Evolutionary conservation across 148 eudicot species (phyloP).

Genomic region (Vaccinium macrocarpon): DNA sequence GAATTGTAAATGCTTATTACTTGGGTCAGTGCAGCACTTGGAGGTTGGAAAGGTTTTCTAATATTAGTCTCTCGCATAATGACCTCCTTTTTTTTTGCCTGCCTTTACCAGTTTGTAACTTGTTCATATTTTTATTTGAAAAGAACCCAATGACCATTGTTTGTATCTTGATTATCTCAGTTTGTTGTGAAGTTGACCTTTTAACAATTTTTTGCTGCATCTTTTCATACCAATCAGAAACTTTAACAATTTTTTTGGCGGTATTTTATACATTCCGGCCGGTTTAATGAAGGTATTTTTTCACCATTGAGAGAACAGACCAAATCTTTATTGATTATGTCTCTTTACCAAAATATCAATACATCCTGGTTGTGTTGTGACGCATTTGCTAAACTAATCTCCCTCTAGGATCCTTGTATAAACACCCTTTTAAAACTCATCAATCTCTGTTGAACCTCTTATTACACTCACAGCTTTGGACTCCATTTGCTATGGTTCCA

Average conservation of each 20-base stretch:
- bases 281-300: neutral
- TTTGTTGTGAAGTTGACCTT: neutral
- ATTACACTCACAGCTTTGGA: constrained; percentile 12
- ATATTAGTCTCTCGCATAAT: neutral
- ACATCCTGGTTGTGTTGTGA: neutral
- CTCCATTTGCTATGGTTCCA: constrained; percentile 25
- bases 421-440: neutral
- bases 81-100: neutral
- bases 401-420: neutral
- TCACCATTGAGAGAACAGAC: too few species aligned
- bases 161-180: neutral
- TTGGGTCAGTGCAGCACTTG: constrained; percentile 25
- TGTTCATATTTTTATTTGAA: neutral
- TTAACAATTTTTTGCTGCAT: neutral
- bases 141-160: neutral
- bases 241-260: neutral
- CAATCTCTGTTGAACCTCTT: neutral
- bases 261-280: neutral
- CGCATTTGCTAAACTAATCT: neutral
- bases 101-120: neutral
- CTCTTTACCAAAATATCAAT: neutral
- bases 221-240: neutral
- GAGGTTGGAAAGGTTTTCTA: neutral
- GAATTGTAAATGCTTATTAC: constrained; percentile 39
- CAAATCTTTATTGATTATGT: too few species aligned